These are phyloP conservation scores for Glycyrrhiza uralensis DNA, from an alignment of 306 rosid genomes.

Conservation along the genomic window DNA sequence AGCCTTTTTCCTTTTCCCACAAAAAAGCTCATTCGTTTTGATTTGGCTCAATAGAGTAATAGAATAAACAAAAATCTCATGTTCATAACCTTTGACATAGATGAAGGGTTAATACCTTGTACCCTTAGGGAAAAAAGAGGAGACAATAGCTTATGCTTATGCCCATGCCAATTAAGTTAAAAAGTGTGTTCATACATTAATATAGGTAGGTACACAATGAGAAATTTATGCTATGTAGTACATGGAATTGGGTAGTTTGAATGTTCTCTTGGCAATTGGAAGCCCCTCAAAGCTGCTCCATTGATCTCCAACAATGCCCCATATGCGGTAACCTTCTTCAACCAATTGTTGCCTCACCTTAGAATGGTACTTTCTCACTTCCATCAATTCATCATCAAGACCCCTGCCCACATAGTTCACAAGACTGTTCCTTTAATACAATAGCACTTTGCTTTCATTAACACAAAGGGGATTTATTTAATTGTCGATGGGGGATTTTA, in stretches of 20 bases:
- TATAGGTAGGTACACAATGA: background rate
- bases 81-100: conserved; percentile 13
- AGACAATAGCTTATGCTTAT: conserved; percentile 7
- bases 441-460: background rate
- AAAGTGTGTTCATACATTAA: background rate
- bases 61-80: background rate
- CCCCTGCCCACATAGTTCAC: conserved; percentile 36
- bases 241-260: conserved; percentile 65
- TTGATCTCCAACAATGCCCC: conserved; percentile 66
- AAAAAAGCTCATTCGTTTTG: background rate
- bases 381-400: conserved; percentile 54
- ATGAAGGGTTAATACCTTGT: conserved; percentile 7
- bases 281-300: conserved; percentile 69
- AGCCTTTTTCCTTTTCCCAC: background rate
- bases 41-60: background rate
- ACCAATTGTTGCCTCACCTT: conserved; percentile 41
- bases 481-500: background rate
- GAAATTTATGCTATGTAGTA: conserved; percentile 23
- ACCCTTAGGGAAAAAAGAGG: background rate
- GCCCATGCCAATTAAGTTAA: background rate
- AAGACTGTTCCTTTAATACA: background rate
- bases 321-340: conserved; percentile 55
- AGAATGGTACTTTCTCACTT: conserved; percentile 43
- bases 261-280: conserved; percentile 53
- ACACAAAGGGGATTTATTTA: background rate